phyloP scores from a whole-genome alignment of 2,329 filamentous ascomycete species.

The Pezicula carpinea region DNA sequence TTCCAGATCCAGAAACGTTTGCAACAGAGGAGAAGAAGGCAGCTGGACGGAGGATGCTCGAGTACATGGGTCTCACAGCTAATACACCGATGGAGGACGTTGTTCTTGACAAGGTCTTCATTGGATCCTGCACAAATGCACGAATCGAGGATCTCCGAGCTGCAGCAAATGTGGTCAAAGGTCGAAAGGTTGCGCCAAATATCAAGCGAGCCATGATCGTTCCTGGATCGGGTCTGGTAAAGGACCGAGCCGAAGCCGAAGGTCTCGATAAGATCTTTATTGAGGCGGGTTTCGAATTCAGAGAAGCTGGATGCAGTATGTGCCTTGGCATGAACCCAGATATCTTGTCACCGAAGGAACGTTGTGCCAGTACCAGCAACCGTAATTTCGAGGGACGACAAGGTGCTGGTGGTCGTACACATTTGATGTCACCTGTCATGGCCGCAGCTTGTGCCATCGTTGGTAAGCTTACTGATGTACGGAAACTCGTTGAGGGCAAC shows the following conservation, averaged over 20 bases:
- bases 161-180: slow-evolving; percentile 80
- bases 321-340: slow-evolving; percentile 99
- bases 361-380: slow-evolving; percentile 93
- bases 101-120: slow-evolving; percentile 90
- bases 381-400: slow-evolving; percentile 97
- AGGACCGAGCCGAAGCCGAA: slow-evolving; percentile 84
- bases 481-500: slow-evolving; percentile 66
- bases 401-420: slow-evolving; percentile 84
- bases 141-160: slow-evolving; percentile 92
- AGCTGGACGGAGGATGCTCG: slow-evolving; percentile 73
- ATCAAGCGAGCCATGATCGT: slow-evolving; percentile 95
- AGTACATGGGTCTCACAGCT: slow-evolving; percentile 92
- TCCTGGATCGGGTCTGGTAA: slow-evolving; percentile 90
- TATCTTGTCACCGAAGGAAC: slow-evolving; percentile 85
- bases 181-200: slow-evolving; percentile 80
- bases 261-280: slow-evolving; percentile 89
- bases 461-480: slow-evolving; percentile 88
- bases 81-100: slow-evolving; percentile 93
- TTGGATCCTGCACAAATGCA: slow-evolving; percentile 96
- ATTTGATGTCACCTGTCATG: slow-evolving; percentile 97
- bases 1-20: slow-evolving; percentile 88
- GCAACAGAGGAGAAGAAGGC: slow-evolving; percentile 73
- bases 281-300: slow-evolving; percentile 94
- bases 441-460: slow-evolving; percentile 85
- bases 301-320: slow-evolving; percentile 98